These are phyloP conservation scores for Kockovaella imperatae DNA, from an alignment of 768 basidiomycete species.

Conservation along the genomic window DNA sequence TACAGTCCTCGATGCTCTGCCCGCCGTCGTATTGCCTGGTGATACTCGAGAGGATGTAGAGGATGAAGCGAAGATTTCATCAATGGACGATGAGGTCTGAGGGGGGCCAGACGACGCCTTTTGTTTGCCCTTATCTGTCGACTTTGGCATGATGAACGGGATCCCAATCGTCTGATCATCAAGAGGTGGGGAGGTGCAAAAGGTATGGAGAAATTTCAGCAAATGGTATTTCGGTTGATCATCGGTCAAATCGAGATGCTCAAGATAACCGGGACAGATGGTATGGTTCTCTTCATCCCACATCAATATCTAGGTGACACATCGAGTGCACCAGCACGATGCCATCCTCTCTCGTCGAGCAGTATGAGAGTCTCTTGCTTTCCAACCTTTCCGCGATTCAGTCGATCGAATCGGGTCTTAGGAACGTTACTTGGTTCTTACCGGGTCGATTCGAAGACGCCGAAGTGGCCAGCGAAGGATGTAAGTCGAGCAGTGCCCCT, in stretches of 20 bases:
- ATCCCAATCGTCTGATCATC: too few relatives aligned
- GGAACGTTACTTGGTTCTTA: conserved; percentile 88
- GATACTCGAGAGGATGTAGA: neutral
- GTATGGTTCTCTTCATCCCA: too few relatives aligned
- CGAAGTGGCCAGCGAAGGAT: conserved; percentile 85
- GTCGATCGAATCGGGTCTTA: conserved; percentile 75
- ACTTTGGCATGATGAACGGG: too few relatives aligned
- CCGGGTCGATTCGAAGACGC: conserved; percentile 97
- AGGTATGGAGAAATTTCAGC: too few relatives aligned
- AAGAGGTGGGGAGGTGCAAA: too few relatives aligned
- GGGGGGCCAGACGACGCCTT: neutral
- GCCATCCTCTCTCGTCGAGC: conserved; percentile 6
- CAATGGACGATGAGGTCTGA: conserved; percentile 5
- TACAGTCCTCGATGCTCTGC: conserved; percentile 1
- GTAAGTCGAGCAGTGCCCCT: conserved; percentile 52
- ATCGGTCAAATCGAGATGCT: too few relatives aligned
- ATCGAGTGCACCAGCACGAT: too few relatives aligned
- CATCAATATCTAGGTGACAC: too few relatives aligned
- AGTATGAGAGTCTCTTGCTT: conserved; percentile 73
- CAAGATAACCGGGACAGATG: too few relatives aligned
- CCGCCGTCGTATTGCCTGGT: neutral
- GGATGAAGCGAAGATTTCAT: conserved; percentile 20
- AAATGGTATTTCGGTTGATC: too few relatives aligned
- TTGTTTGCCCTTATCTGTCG: too few relatives aligned
- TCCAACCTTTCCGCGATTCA: conserved; percentile 78